Evolutionary conservation across 805 yeast genomes (phyloP).

Genomic region (Kregervanrija delftensis): DNA sequence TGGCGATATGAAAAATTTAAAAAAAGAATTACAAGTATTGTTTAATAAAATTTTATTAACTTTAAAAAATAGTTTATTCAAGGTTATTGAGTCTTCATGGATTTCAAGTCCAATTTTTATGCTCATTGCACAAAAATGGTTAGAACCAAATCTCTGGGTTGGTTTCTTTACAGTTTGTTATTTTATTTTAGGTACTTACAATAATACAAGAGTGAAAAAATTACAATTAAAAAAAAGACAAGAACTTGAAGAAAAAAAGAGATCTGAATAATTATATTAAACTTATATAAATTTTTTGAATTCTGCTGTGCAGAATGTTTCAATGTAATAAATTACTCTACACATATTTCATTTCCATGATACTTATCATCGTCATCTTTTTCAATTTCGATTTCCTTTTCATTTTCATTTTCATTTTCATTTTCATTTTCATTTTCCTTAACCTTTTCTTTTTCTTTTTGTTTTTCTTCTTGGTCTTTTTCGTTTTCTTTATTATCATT

Average conservation of each 20-base stretch:
- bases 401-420: background rate
- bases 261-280: background rate
- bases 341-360: background rate
- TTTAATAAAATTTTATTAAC: conserved; percentile 22
- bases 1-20: conserved; percentile 3
- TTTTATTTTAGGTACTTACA: conserved; percentile 55
- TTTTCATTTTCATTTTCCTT: background rate
- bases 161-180: conserved; percentile 53
- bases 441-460: background rate
- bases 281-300: background rate
- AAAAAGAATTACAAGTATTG: conserved; percentile 9
- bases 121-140: conserved; percentile 48
- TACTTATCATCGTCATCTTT: background rate
- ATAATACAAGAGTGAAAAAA: conserved; percentile 46
- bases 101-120: conserved; percentile 46
- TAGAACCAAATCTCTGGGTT: conserved; percentile 58
- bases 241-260: conserved; percentile 4
- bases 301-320: background rate
- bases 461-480: background rate
- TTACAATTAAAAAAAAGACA: conserved; percentile 3
- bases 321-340: background rate
- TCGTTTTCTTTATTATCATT: background rate
- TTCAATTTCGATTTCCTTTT: background rate
- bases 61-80: conserved; percentile 35
- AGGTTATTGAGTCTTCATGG: conserved; percentile 47